A percentile compares a stretch with the other conserved stretches of the same genome.
phyloP scores from a whole-genome alignment of 2,329 filamentous ascomycete species.

The Cladosporium halotolerans region DNA sequence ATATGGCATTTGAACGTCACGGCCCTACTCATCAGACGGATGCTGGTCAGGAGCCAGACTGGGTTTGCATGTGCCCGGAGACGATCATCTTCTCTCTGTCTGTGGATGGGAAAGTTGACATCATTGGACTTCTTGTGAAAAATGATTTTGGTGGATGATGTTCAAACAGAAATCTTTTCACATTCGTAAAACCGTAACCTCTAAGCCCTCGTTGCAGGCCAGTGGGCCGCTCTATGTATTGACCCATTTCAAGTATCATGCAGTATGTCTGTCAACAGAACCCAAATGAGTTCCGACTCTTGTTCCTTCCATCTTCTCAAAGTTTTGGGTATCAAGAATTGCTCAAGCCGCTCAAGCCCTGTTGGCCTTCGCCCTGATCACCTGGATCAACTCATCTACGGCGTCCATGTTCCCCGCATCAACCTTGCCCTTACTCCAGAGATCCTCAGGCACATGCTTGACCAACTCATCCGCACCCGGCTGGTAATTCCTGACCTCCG shows the following conservation, averaged over 20 bases:
- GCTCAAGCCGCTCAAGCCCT: neutral
- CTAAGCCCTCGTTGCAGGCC: neutral
- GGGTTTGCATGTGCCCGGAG: too few species aligned
- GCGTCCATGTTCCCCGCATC: constrained; percentile 84
- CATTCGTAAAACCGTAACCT: neutral
- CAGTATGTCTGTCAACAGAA: too few species aligned
- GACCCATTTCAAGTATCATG: too few species aligned
- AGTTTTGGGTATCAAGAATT: neutral
- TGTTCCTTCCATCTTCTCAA: too few species aligned
- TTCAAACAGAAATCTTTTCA: neutral
- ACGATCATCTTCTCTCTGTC: too few species aligned
- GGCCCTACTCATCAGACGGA: too few species aligned
- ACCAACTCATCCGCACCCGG: constrained; percentile 60
- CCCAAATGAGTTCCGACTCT: too few species aligned
- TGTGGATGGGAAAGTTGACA: too few species aligned
- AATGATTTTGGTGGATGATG: too few species aligned
- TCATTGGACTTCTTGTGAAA: too few species aligned
- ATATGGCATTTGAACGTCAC: too few species aligned
- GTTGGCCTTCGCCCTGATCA: constrained; percentile 3
- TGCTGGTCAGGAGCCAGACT: too few species aligned
- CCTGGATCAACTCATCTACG: constrained; percentile 51
- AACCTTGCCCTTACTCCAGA: constrained; percentile 50
- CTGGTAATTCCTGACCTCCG: constrained; percentile 81
- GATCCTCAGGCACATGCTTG: constrained; percentile 59
- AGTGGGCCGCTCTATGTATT: neutral